Conservation (phyloP, 2,329 filamentous ascomycete species). For the Epichloe elymi region DNA sequence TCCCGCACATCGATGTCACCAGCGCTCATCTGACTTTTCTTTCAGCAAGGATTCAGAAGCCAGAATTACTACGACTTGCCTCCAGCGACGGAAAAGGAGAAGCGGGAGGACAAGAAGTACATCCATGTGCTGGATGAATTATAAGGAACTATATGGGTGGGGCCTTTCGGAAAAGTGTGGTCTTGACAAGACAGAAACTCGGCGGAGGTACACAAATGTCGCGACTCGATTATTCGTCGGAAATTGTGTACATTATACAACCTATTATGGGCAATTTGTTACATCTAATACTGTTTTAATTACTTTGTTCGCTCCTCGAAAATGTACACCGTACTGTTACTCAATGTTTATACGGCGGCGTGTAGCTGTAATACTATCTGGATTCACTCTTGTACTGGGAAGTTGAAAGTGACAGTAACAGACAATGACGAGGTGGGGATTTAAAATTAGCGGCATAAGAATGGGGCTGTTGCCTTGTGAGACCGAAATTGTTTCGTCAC, state of each 20-base stretch:
- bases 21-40: conserved; percentile 16
- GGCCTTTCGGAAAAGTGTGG: neutral
- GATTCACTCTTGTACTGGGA: too few relatives aligned
- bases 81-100: conserved; percentile 88
- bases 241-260: conserved; percentile 2
- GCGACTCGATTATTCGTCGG: neutral
- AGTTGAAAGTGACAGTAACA: too few relatives aligned
- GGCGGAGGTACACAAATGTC: neutral
- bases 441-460: too few relatives aligned
- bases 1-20: neutral
- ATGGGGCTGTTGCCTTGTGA: too few relatives aligned
- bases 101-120: conserved; percentile 90
- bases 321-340: too few relatives aligned
- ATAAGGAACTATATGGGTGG: conserved; percentile 27
- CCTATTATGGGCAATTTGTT: neutral
- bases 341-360: too few relatives aligned
- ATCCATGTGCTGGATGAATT: conserved; percentile 84
- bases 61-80: conserved; percentile 84
- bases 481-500: neutral
- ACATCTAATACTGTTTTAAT: neutral
- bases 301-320: neutral
- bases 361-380: too few relatives aligned
- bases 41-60: conserved; percentile 79
- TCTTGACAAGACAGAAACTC: neutral
- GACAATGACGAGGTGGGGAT: too few relatives aligned